These are phyloP conservation scores for Podaxis rugospora DNA, from an alignment of 768 basidiomycete species.

Conservation along the genomic window DNA sequence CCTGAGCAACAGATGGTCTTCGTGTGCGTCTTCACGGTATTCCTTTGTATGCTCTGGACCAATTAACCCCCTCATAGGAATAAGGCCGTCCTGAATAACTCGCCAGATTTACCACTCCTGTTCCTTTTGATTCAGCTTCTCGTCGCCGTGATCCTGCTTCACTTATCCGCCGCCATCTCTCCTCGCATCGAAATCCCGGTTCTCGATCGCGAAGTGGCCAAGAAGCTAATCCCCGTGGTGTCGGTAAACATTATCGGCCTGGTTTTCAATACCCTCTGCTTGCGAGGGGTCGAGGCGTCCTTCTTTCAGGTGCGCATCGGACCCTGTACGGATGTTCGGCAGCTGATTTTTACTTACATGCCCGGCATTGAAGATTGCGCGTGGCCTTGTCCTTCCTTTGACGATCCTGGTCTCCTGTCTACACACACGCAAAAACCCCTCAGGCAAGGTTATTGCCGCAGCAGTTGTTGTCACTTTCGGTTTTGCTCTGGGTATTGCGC, in stretches of 20 bases:
- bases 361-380: slow-evolving; percentile 56
- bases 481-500: slow-evolving; percentile 73
- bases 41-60: slow-evolving; percentile 14
- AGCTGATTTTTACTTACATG: neutral
- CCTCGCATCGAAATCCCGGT: slow-evolving; percentile 54
- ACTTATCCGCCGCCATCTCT: slow-evolving; percentile 43
- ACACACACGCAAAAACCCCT: slow-evolving; percentile 50
- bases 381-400: slow-evolving; percentile 78
- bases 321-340: neutral
- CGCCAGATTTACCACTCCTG: slow-evolving; percentile 61
- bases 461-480: slow-evolving; percentile 66
- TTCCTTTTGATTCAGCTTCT: slow-evolving; percentile 68
- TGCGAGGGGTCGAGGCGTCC: slow-evolving; percentile 73
- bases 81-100: slow-evolving; percentile 67
- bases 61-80: slow-evolving; percentile 41
- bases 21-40: slow-evolving; percentile 25
- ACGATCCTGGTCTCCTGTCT: slow-evolving; percentile 72
- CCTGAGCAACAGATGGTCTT: slow-evolving; percentile 40
- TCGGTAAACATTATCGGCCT: slow-evolving; percentile 70
- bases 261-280: slow-evolving; percentile 75
- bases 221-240: slow-evolving; percentile 59
- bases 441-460: slow-evolving; percentile 49
- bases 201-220: slow-evolving; percentile 45
- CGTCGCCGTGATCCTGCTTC: slow-evolving; percentile 63
- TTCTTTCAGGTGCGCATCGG: slow-evolving; percentile 62